Evolutionary conservation across 257 asterid genomes (phyloP).

Genomic region (Solanum chiquidenum): DNA sequence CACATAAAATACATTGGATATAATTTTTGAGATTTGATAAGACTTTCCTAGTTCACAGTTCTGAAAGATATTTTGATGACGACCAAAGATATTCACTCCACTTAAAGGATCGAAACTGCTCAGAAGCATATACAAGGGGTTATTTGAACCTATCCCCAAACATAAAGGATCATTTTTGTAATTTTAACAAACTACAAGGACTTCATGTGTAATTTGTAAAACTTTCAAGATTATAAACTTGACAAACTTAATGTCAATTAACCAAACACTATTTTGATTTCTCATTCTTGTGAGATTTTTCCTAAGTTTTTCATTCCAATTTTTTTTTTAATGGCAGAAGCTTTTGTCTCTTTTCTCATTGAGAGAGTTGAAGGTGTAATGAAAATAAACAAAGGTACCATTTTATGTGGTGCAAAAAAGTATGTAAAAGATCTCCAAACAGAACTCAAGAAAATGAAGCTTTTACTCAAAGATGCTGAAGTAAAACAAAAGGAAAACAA

Average conservation of each 20-base stretch:
- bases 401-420: not conserved
- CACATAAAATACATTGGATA: not conserved
- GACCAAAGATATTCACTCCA: too few species aligned
- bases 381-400: not conserved
- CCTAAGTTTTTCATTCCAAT: not conserved
- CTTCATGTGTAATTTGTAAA: not conserved
- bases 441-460: not conserved
- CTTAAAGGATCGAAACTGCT: not conserved
- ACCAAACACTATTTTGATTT: not conserved
- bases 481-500: not conserved
- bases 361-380: not conserved
- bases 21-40: not conserved
- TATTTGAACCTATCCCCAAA: not conserved
- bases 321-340: not conserved
- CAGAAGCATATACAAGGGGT: not conserved
- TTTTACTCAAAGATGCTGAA: not conserved
- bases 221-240: not conserved
- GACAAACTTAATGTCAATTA: not conserved
- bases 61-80: not conserved
- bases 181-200: not conserved
- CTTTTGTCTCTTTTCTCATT: not conserved
- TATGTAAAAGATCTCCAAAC: not conserved
- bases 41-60: not conserved
- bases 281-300: not conserved
- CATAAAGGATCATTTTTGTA: not conserved